These are phyloP conservation scores for Astrothelium macrocarpum DNA, from an alignment of 495 filamentous ascomycete genomes.

Conservation along the genomic window DNA sequence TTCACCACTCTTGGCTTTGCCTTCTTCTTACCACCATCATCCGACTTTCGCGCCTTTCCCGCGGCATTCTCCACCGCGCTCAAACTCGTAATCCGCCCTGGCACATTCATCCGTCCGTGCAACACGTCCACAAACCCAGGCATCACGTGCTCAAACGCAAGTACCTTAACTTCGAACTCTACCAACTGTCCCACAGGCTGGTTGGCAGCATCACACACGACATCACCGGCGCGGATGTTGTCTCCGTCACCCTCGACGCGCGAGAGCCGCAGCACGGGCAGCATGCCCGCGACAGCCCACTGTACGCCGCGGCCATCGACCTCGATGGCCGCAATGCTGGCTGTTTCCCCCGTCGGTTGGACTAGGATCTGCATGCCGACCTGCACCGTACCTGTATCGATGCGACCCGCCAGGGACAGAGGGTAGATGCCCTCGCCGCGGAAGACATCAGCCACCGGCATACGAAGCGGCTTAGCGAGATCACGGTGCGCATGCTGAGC, in stretches of 20 bases:
- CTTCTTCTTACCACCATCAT: slow-evolving; percentile 43
- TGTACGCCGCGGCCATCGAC: slow-evolving; percentile 61
- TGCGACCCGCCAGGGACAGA: slow-evolving; percentile 72
- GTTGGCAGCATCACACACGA: slow-evolving; percentile 59
- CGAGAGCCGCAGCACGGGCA: slow-evolving; percentile 69
- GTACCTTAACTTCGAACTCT: slow-evolving; percentile 66
- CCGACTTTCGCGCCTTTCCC: slow-evolving; percentile 72
- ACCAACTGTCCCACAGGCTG: slow-evolving; percentile 56
- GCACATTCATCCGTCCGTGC: slow-evolving; percentile 67
- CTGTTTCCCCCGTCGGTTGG: slow-evolving; percentile 71
- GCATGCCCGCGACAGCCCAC: slow-evolving; percentile 96
- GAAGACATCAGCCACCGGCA: slow-evolving; percentile 78
- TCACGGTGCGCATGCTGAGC: slow-evolving; percentile 59
- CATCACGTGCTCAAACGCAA: slow-evolving; percentile 80
- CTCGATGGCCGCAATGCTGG: slow-evolving; percentile 66
- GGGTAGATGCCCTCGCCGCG: slow-evolving; percentile 64
- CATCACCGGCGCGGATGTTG: slow-evolving; percentile 74
- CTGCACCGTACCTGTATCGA: slow-evolving; percentile 77
- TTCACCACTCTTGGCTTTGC: slow-evolving; percentile 77
- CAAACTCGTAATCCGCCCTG: slow-evolving; percentile 63
- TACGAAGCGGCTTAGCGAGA: slow-evolving; percentile 67
- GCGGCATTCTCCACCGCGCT: no score
- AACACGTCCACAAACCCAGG: slow-evolving; percentile 86
- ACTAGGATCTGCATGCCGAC: slow-evolving; percentile 68
- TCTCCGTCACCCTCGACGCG: slow-evolving; percentile 63